Percentiles rank a stretch among this genome's conserved stretches.
Conservation (phyloP, 2,329 filamentous ascomycete genomes). For the Fusarium ambrosium region DNA sequence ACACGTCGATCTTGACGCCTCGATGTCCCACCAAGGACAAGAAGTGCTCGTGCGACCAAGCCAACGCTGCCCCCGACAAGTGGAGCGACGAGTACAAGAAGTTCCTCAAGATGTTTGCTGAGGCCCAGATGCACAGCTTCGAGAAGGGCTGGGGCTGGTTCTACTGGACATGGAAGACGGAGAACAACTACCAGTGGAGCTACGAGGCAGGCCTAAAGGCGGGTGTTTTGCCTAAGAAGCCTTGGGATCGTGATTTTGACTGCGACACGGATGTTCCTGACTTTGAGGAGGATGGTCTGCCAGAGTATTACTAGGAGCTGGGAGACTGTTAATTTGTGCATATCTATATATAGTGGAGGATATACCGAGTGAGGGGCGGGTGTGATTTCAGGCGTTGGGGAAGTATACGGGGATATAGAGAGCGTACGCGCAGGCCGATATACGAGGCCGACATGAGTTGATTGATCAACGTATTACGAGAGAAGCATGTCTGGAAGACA, state of each 20-base stretch:
- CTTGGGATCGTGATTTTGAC: conserved; percentile 78
- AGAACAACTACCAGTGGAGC: conserved; percentile 89
- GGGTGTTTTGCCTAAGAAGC: conserved; percentile 83
- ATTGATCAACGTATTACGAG: conserved; percentile 8
- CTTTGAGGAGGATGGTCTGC: conserved; percentile 60
- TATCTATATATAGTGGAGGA: not conserved
- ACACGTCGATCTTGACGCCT: conserved; percentile 74
- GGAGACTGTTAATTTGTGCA: not conserved
- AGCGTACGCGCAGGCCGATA: conserved; percentile 17
- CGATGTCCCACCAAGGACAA: conserved; percentile 78
- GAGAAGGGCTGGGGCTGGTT: conserved; percentile 97
- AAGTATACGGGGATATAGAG: conserved; percentile 11
- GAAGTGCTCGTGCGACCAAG: conserved; percentile 78
- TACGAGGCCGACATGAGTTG: conserved; percentile 22
- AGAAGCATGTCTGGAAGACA: not conserved
- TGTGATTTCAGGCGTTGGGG: conserved; percentile 24
- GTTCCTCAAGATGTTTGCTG: conserved; percentile 90
- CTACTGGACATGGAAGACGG: conserved; percentile 99
- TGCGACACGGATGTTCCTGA: conserved; percentile 71
- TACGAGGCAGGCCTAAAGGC: conserved; percentile 84
- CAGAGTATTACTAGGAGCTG: conserved; percentile 61
- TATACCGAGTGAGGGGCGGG: conserved; percentile 13
- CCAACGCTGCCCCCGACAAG: conserved; percentile 78
- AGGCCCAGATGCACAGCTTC: conserved; percentile 96
- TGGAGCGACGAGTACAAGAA: conserved; percentile 84